Conservation (phyloP, 2,329 filamentous ascomycete species). For the Colletotrichum paranaense region DNA sequence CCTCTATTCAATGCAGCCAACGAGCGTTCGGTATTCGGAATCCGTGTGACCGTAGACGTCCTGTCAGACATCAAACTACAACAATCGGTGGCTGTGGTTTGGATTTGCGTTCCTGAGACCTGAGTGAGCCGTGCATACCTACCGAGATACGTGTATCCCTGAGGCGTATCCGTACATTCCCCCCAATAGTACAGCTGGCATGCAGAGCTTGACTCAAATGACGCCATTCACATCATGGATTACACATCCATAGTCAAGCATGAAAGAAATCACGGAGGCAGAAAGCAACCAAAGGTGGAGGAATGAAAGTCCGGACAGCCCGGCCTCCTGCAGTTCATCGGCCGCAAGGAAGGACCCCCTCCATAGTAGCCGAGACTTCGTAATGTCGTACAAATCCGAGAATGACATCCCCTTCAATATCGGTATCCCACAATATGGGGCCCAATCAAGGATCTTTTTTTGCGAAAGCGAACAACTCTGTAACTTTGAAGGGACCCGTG, state of each 20-base stretch:
- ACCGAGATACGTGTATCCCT: not conserved
- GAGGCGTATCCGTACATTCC: not conserved
- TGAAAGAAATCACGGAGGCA: not conserved
- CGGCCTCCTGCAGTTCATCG: not conserved
- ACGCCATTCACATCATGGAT: conserved; percentile 4
- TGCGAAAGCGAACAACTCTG: conserved; percentile 24
- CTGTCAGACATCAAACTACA: not conserved
- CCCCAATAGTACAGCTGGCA: not conserved
- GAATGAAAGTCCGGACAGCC: not conserved
- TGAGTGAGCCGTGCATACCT: not conserved
- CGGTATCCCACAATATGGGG: conserved; percentile 19
- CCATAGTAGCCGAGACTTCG: conserved; percentile 2
- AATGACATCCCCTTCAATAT: conserved; percentile 19
- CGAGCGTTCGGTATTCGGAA: not conserved
- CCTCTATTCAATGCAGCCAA: not conserved
- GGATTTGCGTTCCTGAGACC: not conserved
- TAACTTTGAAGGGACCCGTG: conserved; percentile 2
- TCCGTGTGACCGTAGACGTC: not conserved
- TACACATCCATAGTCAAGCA: not conserved
- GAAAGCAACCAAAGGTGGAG: not conserved
- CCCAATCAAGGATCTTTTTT: conserved; percentile 3
- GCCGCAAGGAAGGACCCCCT: not conserved
- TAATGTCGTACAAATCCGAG: not conserved
- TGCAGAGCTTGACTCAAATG: not conserved
- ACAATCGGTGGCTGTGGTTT: not conserved